Percentiles rank a stretch among this genome's conserved stretches.
Conservation (phyloP, 108 stramenopile genomes). For the Bacterosira constricta region DNA sequence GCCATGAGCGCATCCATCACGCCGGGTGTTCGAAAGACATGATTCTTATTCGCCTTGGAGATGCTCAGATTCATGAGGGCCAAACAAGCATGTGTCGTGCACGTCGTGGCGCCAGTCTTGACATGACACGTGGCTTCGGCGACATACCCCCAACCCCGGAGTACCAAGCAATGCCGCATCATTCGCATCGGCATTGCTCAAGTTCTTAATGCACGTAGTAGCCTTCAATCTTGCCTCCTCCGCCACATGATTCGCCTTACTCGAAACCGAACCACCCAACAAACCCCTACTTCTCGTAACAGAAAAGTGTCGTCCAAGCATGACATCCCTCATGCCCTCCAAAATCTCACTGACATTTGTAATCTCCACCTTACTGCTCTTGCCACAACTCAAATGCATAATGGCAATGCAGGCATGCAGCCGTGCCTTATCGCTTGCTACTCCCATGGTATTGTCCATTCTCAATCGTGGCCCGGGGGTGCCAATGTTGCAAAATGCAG, state of each 20-base stretch:
- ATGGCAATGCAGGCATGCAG: constrained; percentile 92
- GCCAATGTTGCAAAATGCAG: constrained; percentile 11
- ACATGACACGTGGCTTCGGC: constrained; percentile 75
- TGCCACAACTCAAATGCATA: constrained; percentile 91
- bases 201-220: constrained; percentile 89
- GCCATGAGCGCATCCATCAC: constrained; percentile 92
- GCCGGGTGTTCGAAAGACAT: constrained; percentile 84
- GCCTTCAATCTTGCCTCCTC: constrained; percentile 90
- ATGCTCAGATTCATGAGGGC: constrained; percentile 90
- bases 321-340: constrained; percentile 89
- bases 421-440: constrained; percentile 80
- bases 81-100: constrained; percentile 88
- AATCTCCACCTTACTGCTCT: constrained; percentile 91
- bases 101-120: constrained; percentile 75
- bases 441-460: constrained; percentile 38
- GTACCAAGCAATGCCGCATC: constrained; percentile 84
- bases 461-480: constrained; percentile 43
- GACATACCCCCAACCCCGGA: constrained; percentile 72
- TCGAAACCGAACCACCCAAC: background rate
- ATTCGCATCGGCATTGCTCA: constrained; percentile 90
- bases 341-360: constrained; percentile 73
- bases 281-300: constrained; percentile 8
- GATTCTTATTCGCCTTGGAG: constrained; percentile 88
- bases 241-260: constrained; percentile 28
- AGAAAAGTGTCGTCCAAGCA: constrained; percentile 52